Evolutionary conservation across 805 yeast genomes (phyloP), one percentile per base, ranked within the genome.

Genomic region (Deakozyma indianensis): DNA sequence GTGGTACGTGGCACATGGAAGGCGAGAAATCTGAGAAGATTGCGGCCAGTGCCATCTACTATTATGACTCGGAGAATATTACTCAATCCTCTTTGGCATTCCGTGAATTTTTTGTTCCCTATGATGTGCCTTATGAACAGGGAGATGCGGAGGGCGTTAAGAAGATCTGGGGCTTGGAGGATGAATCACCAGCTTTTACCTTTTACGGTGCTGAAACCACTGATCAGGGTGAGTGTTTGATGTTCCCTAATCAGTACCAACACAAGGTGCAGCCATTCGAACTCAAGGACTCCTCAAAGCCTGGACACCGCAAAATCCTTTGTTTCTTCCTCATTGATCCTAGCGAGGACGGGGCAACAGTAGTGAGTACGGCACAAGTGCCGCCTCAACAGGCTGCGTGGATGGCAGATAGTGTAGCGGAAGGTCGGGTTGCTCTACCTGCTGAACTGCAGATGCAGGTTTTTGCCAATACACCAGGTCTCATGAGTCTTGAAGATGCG

Each of bases 1-100:
- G 72, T 2, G 71, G 71, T 1, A 49, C 66, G 2, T 68, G 71
- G 71, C 71, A 68, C 45, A 61, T 67, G 1, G 71, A 68, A 51
- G 73, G 71, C 1, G 56, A 66, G 4, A 58, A 59, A 22, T 64
- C 63, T 48, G 73, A 68, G 50, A 64, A 65, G 46, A 67, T 68
- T 41, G 63, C 68, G 4, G 71, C 71, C 2, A 66, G 70, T 1
- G 56, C 62, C 3, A 51, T 67, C 27, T 68, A 66, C 51, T 68
- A 67, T 49, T 67, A 66, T 45, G 71, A 68, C 43, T 45, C 53
- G 22, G 66, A 63, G n/a, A 68, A 68, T 50, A 65, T 68, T 40
- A 49, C 60, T 1, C 65, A 61, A 27, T 63, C 69, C 2, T 52
- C 47, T 16, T 48, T 68, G 9, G 50, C 62, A 2, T 66, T 67